phyloP scores from a whole-genome alignment of 129 eudicot species.

The Centella asiatica region DNA sequence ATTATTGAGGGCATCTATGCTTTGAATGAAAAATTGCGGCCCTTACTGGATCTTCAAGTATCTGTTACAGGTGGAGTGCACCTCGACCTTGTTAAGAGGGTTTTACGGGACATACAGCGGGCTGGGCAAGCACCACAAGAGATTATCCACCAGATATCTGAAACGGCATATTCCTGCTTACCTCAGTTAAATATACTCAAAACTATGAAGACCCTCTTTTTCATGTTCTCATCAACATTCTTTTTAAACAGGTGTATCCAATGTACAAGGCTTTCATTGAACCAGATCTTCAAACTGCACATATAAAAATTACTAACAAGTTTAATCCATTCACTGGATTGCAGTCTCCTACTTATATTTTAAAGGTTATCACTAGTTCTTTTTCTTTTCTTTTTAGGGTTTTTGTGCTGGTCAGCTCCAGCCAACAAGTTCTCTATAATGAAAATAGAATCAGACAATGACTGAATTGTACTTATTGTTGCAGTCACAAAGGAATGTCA shows the following conservation, averaged over 20 bases:
- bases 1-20: slow-evolving; percentile 94
- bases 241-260: slow-evolving; percentile 69
- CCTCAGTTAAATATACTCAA: slow-evolving; percentile 4
- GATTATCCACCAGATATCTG: slow-evolving; percentile 94
- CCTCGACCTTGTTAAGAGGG: slow-evolving; percentile 95
- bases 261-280: slow-evolving; percentile 99
- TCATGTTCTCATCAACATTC: neutral
- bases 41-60: slow-evolving; percentile 88
- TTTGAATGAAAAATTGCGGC: slow-evolving; percentile 79
- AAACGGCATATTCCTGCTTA: slow-evolving; percentile 53
- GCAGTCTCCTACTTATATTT: slow-evolving; percentile 79
- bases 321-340: slow-evolving; percentile 95
- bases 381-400: neutral
- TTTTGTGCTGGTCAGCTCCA: neutral
- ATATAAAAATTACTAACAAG: slow-evolving; percentile 79
- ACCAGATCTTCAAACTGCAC: slow-evolving; percentile 95
- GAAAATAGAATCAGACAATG: neutral
- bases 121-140: slow-evolving; percentile 99
- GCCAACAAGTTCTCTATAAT: neutral
- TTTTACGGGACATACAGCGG: slow-evolving; percentile 92
- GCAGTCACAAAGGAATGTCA: slow-evolving; percentile 62
- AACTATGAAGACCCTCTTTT: neutral
- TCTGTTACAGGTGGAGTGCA: slow-evolving; percentile 99
- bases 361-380: slow-evolving; percentile 48
- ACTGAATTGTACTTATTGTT: slow-evolving; percentile 11